Evolutionary conservation across 2,329 filamentous ascomycete species (phyloP).

Genomic region (Diaporthe helianthi): DNA sequence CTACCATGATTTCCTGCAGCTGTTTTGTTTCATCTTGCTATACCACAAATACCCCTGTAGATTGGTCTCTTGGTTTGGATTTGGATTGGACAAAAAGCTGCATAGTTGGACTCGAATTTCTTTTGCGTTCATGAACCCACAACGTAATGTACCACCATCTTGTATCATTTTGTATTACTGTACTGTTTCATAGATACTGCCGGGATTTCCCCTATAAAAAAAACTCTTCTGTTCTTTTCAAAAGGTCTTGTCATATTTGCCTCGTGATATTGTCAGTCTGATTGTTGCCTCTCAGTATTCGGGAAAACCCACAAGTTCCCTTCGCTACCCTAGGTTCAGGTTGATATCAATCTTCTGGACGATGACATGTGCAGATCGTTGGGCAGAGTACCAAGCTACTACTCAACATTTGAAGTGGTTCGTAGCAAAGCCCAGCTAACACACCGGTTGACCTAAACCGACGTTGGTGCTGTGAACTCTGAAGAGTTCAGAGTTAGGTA

Average conservation of each 20-base stretch:
- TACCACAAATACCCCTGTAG: slow-evolving; percentile 34
- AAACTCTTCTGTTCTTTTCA: neutral
- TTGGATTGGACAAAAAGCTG: slow-evolving; percentile 13
- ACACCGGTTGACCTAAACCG: no score
- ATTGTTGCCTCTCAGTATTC: neutral
- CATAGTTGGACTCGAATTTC: slow-evolving; percentile 24
- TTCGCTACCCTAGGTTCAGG: neutral
- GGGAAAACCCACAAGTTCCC: no score
- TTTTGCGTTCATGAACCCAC: slow-evolving; percentile 18
- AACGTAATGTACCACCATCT: slow-evolving; percentile 20
- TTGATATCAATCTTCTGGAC: neutral
- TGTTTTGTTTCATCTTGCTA: slow-evolving; percentile 24
- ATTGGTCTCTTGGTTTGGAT: slow-evolving; percentile 23
- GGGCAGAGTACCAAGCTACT: neutral
- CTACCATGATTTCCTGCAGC: slow-evolving; percentile 3
- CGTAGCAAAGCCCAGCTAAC: no score
- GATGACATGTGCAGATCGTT: neutral
- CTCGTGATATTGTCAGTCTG: neutral
- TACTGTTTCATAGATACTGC: slow-evolving; percentile 6
- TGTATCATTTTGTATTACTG: slow-evolving; percentile 15
- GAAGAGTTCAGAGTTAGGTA: no score
- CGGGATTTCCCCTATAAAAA: slow-evolving; percentile 1
- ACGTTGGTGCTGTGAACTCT: no score
- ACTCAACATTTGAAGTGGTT: no score
- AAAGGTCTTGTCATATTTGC: neutral